These are phyloP conservation scores for Lichina pygmaea DNA, from an alignment of 495 filamentous ascomycete species.

Conservation along the genomic window DNA sequence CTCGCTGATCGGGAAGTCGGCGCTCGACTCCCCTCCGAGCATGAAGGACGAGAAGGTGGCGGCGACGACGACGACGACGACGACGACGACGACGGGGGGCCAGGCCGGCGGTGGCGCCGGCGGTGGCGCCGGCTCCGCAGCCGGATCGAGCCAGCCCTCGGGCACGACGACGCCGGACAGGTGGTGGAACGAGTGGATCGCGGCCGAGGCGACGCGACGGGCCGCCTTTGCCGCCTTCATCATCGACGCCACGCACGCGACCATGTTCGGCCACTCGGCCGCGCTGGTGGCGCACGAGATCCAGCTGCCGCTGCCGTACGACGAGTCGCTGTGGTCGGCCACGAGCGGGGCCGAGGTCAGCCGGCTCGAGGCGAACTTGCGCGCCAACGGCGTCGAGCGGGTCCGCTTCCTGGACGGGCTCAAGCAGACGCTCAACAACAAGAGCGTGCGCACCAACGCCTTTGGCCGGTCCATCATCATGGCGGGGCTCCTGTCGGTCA, in stretches of 20 bases:
- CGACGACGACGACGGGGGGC: slow-evolving; percentile 12
- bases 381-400: slow-evolving; percentile 61
- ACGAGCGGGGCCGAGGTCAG: slow-evolving; percentile 72
- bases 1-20: slow-evolving; percentile 72
- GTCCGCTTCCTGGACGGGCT: slow-evolving; percentile 78
- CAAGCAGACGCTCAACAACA: slow-evolving; percentile 66
- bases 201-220: slow-evolving; percentile 68
- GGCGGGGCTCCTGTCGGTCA: slow-evolving; percentile 78
- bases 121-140: background rate
- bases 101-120: background rate
- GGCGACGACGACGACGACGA: slow-evolving; percentile 15
- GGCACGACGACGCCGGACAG: slow-evolving; percentile 46
- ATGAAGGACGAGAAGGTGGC: slow-evolving; percentile 33
- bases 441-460: slow-evolving; percentile 72
- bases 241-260: slow-evolving; percentile 85
- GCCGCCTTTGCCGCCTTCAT: slow-evolving; percentile 90
- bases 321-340: slow-evolving; percentile 83
- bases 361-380: slow-evolving; percentile 56
- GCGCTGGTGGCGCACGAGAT: slow-evolving; percentile 97
- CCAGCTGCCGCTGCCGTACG: slow-evolving; percentile 73
- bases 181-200: slow-evolving; percentile 94
- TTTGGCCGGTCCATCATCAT: slow-evolving; percentile 92
- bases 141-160: slow-evolving; percentile 29
- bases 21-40: slow-evolving; percentile 69
- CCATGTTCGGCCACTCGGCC: slow-evolving; percentile 93